phyloP scores from a whole-genome alignment of 805 yeast genomes.

The Saturnispora mendoncae region DNA sequence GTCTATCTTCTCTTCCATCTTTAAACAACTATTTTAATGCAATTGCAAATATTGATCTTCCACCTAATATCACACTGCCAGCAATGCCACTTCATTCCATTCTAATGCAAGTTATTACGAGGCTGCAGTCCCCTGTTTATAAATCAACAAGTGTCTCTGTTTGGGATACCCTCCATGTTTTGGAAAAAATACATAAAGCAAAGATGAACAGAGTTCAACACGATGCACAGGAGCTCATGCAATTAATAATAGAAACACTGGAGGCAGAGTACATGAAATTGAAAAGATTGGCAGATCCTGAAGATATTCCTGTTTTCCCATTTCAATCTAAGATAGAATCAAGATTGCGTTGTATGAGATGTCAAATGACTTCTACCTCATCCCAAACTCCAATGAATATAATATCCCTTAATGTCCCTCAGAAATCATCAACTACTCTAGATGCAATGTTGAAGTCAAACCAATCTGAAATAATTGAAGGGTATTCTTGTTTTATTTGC shows the following conservation, averaged over 20 bases:
- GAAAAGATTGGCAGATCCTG: conserved; percentile 32
- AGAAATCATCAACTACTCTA: conserved; percentile 30
- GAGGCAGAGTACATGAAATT: conserved; percentile 46
- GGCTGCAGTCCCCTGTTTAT: conserved; percentile 55
- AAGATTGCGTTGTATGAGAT: conserved; percentile 60
- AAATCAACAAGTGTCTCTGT: conserved; percentile 53
- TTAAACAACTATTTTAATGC: conserved; percentile 48
- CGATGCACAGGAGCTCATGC: conserved; percentile 91
- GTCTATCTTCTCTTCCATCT: conserved; percentile 53
- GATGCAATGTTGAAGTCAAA: conserved; percentile 46
- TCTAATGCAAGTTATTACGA: conserved; percentile 40
- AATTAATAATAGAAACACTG: conserved; percentile 68
- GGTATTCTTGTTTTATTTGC: conserved; percentile 74
- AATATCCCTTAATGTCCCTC: conserved; percentile 70
- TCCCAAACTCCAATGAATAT: conserved; percentile 56
- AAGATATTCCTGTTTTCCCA: conserved; percentile 56
- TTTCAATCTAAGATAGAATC: conserved; percentile 60
- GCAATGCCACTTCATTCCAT: conserved; percentile 49
- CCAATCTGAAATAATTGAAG: conserved; percentile 62
- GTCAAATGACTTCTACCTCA: conserved; percentile 54
- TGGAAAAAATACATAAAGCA: conserved; percentile 66
- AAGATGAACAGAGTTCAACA: conserved; percentile 77
- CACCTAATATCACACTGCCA: conserved; percentile 19
- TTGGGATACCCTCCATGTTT: conserved; percentile 65
- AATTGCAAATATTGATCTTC: conserved; percentile 9